Percentiles rank a stretch among this genome's conserved stretches.
Conservation (phyloP, 306 rosid species). For the Cucumis sativus region Cucumber_9930_V3 NC_026660.2:6759001-6759500, state of each 20-base stretch:
- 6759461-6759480: neutral
- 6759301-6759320: neutral
- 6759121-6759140: neutral
- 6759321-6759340: neutral
- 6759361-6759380: neutral
- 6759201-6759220: no score
- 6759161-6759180: neutral
- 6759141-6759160: neutral
- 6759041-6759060: no score
- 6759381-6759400: neutral
- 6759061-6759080: neutral
- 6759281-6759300: neutral
- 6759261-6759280: neutral
- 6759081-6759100: neutral
- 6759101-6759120: neutral
- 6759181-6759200: no score
- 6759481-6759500: neutral
- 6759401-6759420: neutral
- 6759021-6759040: no score
- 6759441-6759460: neutral
- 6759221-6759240: no score
- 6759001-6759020: neutral
- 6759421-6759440: slow-evolving; percentile 1
- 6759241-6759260: neutral
- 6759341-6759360: neutral